Base-by-base conservation (phyloP, 768 basidiomycete genomes). In the Tulasnella calospora region DNA sequence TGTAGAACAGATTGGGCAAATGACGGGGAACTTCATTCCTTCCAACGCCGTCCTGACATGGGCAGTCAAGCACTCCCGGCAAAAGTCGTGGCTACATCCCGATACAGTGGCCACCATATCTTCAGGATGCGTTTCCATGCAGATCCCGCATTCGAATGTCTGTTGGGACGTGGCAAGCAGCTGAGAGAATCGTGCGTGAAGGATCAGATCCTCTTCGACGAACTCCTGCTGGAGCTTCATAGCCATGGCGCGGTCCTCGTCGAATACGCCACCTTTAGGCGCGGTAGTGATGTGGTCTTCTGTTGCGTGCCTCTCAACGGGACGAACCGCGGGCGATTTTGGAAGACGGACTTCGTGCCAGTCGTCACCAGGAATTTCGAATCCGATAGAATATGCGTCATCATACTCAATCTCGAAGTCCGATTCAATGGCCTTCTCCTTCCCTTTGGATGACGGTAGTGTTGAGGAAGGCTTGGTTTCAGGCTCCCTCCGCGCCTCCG, bases 1-100 rank as follows among this genome's bases (percentile, higher is more conserved):
- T 15, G 84, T 82, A 19, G 84, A 82, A 78, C 92, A 92, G 41
- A 87, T 81, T 0, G 91, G 92, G 82, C 91, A 92, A 19, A 87
- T 81, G 36, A 92, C 88, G 4, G 91, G 91, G 71, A 87, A 91
- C 15, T 86, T 86, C 74, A 86, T 86, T 51, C 89, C 88, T 21
- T 85, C 84, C 30, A 92, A 84, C 82, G 87, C 88, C 8, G 86
- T 83, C 40, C 80, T 80, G 13, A 88, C 83, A 74, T 88, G 87
- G 4, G 78, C 79, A 74, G 82, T 84, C 72, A 91, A 79, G 81
- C 92, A 92, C 1, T 83, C 81, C 72, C 88, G 84, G 82, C 92
- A 92, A 82, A 89, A 88, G 19, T 79, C 79, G 81, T 92, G 91
- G 12, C 80, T 79, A 80, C 91, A 92, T 1, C 40, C 82, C 9